phyloP scores from a whole-genome alignment of 306 rosid species.

The Echinosophora koreensis region DNA sequence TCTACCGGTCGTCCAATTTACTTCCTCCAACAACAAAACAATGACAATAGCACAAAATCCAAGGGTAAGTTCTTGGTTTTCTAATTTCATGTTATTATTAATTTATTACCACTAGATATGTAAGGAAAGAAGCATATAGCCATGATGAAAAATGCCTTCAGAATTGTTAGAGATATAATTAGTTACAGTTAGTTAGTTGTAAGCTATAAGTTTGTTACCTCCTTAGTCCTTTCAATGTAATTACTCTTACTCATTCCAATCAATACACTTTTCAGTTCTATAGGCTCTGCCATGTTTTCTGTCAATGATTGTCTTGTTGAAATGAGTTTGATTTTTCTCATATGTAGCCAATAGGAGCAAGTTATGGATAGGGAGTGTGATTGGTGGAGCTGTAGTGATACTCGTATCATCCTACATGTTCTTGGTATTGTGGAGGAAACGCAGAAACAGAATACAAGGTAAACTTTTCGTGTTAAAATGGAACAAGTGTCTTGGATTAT shows the following conservation, averaged over 20 bases:
- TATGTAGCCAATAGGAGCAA: neutral
- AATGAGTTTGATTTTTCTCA: neutral
- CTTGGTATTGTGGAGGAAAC: neutral
- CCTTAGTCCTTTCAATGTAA: too few relatives aligned
- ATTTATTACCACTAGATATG: too few relatives aligned
- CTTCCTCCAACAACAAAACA: neutral
- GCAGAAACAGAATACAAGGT: neutral
- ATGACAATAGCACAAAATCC: too few relatives aligned
- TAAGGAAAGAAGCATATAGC: too few relatives aligned
- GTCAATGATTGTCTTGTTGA: neutral
- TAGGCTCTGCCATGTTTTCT: too few relatives aligned
- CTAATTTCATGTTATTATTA: too few relatives aligned
- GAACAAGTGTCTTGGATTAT: neutral
- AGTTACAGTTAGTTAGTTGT: too few relatives aligned
- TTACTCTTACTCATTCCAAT: too few relatives aligned
- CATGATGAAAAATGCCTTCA: neutral
- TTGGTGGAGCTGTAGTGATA: slow-evolving; percentile 8
- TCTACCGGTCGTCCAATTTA: neutral
- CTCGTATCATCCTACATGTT: neutral
- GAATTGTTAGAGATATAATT: too few relatives aligned
- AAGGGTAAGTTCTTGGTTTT: neutral
- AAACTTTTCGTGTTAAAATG: neutral
- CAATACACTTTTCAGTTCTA: too few relatives aligned
- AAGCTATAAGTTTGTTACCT: too few relatives aligned
- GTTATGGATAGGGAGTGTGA: neutral